These are phyloP conservation scores for Pistacia integerrima DNA, from an alignment of 345 rosid genomes.

Conservation along the genomic window DNA sequence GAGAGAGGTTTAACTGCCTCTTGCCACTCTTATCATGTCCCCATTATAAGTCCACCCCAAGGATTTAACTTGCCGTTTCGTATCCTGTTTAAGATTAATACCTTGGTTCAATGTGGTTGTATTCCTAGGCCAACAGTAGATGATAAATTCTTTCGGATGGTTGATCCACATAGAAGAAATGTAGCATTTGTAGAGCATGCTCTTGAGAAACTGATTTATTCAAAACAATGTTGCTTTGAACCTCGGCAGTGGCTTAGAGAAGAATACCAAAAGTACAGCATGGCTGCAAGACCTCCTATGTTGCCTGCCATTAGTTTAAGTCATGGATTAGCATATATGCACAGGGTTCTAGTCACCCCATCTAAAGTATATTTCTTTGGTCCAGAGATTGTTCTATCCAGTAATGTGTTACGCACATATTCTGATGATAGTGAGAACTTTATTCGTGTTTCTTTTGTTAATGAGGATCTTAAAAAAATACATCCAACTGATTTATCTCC, in stretches of 20 bases:
- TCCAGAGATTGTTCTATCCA: constrained; percentile 56
- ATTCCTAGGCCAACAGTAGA: constrained; percentile 48
- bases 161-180: constrained; percentile 23
- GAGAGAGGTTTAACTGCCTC: constrained; percentile 36
- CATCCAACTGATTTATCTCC: constrained; percentile 28
- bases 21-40: constrained; percentile 31
- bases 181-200: constrained; percentile 40
- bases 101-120: constrained; percentile 51
- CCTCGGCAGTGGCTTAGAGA: constrained; percentile 46
- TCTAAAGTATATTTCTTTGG: constrained; percentile 50
- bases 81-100: constrained; percentile 43
- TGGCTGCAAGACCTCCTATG: constrained; percentile 6
- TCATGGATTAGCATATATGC: no score
- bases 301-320: no score
- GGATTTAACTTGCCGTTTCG: constrained; percentile 36
- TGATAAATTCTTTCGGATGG: constrained; percentile 30
- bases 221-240: constrained; percentile 44
- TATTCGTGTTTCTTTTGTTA: constrained; percentile 51
- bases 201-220: constrained; percentile 36
- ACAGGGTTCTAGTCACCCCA: constrained; percentile 45
- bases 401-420: constrained; percentile 49
- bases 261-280: constrained; percentile 11
- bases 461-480: constrained; percentile 47
- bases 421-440: constrained; percentile 40
- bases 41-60: constrained; percentile 40